Percentiles rank a stretch among this genome's conserved stretches.
Conservation (phyloP, 2,329 filamentous ascomycete species). For the Xylaria hypoxylon region DNA sequence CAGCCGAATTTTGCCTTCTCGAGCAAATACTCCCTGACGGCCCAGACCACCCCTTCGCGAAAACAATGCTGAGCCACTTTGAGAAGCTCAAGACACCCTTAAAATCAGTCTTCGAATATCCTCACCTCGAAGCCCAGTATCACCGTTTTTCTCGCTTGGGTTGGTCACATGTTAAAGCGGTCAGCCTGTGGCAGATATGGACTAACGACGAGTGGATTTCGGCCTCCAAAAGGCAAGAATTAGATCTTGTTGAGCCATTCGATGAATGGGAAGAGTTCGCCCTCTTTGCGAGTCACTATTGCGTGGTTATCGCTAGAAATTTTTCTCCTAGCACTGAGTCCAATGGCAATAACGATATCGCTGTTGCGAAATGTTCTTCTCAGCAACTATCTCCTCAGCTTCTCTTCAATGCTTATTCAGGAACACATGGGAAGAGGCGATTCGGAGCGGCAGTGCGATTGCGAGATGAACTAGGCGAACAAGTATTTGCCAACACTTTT, state of each 20-base stretch:
- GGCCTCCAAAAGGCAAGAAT: conserved; percentile 65
- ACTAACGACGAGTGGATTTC: conserved; percentile 74
- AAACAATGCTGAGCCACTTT: conserved; percentile 87
- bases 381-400: conserved; percentile 34
- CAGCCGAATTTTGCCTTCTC: conserved; percentile 84
- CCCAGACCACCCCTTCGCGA: conserved; percentile 81
- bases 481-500: conserved; percentile 59
- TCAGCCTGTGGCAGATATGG: conserved; percentile 88
- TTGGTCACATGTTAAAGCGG: conserved; percentile 72
- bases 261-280: conserved; percentile 98
- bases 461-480: conserved; percentile 55
- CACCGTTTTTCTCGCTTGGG: conserved; percentile 75
- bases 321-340: conserved; percentile 15
- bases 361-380: conserved; percentile 13
- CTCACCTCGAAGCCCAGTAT: conserved; percentile 72
- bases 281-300: conserved; percentile 86
- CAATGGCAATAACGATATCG: not conserved
- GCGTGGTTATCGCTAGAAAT: conserved; percentile 75
- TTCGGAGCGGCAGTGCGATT: conserved; percentile 68
- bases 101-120: conserved; percentile 79
- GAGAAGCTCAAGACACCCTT: conserved; percentile 82
- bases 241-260: conserved; percentile 84
- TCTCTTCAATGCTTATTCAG: conserved; percentile 54
- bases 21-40: conserved; percentile 89
- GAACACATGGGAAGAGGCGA: conserved; percentile 62